phyloP scores from a whole-genome alignment of 495 filamentous ascomycete species.

The Lasiosphaeriaceae sp. region DNA sequence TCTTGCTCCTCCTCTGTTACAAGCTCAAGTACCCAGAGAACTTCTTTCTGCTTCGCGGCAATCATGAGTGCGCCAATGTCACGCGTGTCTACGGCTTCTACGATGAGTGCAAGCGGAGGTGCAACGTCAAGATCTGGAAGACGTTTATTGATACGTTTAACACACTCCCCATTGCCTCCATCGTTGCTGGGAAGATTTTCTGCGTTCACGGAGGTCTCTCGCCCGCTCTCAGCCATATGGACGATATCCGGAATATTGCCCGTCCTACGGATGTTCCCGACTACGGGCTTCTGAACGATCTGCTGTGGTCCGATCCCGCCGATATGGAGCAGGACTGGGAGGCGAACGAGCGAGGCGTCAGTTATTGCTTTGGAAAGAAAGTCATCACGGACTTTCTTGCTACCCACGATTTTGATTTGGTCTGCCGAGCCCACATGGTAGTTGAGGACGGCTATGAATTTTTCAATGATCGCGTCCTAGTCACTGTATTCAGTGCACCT shows the following conservation, averaged over 20 bases:
- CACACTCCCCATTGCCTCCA: constrained; percentile 88
- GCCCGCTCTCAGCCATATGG: constrained; percentile 90
- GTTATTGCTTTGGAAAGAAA: constrained; percentile 98
- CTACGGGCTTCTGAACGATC: constrained; percentile 92
- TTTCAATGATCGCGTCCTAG: constrained; percentile 90
- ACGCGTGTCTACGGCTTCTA: constrained; percentile 99
- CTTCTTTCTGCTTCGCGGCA: constrained; percentile 95
- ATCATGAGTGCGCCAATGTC: constrained; percentile 98
- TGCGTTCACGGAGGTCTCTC: constrained; percentile 97
- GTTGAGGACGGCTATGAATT: constrained; percentile 99
- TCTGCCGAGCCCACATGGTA: constrained; percentile 98
- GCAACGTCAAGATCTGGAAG: constrained; percentile 99
- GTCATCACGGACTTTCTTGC: constrained; percentile 97
- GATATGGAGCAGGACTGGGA: constrained; percentile 99
- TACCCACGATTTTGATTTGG: constrained; percentile 92
- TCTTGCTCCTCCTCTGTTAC: constrained; percentile 92
- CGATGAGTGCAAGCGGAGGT: constrained; percentile 96
- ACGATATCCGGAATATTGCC: constrained; percentile 94
- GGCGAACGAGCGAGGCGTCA: constrained; percentile 93
- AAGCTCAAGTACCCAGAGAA: constrained; percentile 99
- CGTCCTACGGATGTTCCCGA: constrained; percentile 96
- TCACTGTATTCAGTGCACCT: constrained; percentile 96
- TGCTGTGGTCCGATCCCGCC: constrained; percentile 96
- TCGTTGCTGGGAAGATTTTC: constrained; percentile 98
- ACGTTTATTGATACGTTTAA: constrained; percentile 99